phyloP scores from a whole-genome alignment of 2,329 filamentous ascomycete species.

The Phoma sp. region DNA sequence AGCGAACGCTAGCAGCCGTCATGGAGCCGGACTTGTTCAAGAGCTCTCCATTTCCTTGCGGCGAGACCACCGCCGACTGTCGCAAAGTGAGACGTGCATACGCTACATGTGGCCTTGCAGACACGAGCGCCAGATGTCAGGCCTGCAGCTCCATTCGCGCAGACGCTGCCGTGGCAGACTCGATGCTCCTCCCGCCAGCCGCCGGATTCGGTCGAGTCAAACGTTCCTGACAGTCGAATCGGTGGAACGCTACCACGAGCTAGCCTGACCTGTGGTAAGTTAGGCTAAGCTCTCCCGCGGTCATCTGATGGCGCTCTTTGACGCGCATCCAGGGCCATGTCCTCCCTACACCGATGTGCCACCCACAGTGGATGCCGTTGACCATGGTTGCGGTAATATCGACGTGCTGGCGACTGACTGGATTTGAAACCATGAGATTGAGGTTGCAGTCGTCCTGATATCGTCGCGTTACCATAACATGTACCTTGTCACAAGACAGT shows the following conservation, averaged over 20 bases:
- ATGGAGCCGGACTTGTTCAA: conserved; percentile 19
- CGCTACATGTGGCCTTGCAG: conserved; percentile 13
- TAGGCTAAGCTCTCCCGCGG: conserved; percentile 14
- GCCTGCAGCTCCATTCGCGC: neutral
- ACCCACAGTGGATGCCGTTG: neutral
- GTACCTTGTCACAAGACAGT: conserved; percentile 3
- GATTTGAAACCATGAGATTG: neutral
- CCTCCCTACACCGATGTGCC: conserved; percentile 7
- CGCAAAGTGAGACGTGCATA: conserved; percentile 14
- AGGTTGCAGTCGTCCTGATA: conserved; percentile 6
- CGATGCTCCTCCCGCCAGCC: conserved; percentile 5
- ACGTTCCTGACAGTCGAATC: conserved; percentile 12
- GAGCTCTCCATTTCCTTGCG: neutral
- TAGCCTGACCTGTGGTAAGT: conserved; percentile 4
- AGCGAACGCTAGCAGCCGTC: conserved; percentile 45
- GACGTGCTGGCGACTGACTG: conserved; percentile 1
- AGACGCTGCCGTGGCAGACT: neutral
- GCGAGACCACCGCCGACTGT: conserved; percentile 1
- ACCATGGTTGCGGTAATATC: conserved; percentile 1
- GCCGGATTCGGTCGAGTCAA: conserved; percentile 9
- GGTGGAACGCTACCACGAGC: conserved; percentile 15
- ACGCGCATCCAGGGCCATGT: conserved; percentile 10
- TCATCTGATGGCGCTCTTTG: conserved; percentile 19
- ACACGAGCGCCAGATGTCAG: conserved; percentile 5
- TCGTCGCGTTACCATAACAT: neutral